Conservation (phyloP, 305 asterid genomes). For the Salvia sclarea region DNA sequence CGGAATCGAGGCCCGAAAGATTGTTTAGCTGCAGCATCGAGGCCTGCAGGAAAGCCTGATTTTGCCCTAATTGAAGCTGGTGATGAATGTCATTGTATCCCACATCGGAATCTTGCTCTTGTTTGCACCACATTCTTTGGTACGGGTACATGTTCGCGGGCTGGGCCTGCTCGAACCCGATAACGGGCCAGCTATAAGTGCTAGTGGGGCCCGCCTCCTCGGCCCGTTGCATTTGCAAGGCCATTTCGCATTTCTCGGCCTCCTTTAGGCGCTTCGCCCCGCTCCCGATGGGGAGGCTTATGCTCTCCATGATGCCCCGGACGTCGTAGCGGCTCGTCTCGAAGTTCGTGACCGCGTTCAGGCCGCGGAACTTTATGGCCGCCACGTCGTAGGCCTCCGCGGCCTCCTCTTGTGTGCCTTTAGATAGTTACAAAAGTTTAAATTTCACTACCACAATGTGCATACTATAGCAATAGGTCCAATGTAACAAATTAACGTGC, state of each 20-base stretch:
- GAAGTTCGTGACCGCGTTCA: slow-evolving; percentile 67
- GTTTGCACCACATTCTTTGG: slow-evolving; percentile 51
- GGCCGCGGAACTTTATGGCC: slow-evolving; percentile 72
- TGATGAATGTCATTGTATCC: slow-evolving; percentile 34
- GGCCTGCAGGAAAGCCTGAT: slow-evolving; percentile 40
- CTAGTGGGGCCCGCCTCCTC: slow-evolving; percentile 25
- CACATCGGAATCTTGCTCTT: slow-evolving; percentile 41
- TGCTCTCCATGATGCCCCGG: slow-evolving; percentile 63
- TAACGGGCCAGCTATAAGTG: slow-evolving; percentile 42
- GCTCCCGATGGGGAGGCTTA: slow-evolving; percentile 58
- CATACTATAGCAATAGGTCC: too few relatives aligned
- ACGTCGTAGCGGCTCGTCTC: slow-evolving; percentile 68
- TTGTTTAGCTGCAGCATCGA: slow-evolving; percentile 41
- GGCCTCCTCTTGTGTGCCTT: slow-evolving; percentile 83
- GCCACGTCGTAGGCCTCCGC: slow-evolving; percentile 84
- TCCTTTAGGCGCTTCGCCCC: slow-evolving; percentile 66
- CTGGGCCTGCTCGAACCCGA: slow-evolving; percentile 52
- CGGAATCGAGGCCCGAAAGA: slow-evolving; percentile 32
- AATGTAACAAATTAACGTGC: too few relatives aligned
- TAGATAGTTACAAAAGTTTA: not conserved
- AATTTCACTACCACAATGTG: not conserved
- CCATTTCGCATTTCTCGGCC: slow-evolving; percentile 53
- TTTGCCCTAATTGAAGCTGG: slow-evolving; percentile 36
- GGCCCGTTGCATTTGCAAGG: slow-evolving; percentile 42
- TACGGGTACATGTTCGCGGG: slow-evolving; percentile 47